Evolutionary conservation across 106 monocot species (phyloP), one percentile per base, ranked within the genome.

Genomic region (Acorus calamus): DNA sequence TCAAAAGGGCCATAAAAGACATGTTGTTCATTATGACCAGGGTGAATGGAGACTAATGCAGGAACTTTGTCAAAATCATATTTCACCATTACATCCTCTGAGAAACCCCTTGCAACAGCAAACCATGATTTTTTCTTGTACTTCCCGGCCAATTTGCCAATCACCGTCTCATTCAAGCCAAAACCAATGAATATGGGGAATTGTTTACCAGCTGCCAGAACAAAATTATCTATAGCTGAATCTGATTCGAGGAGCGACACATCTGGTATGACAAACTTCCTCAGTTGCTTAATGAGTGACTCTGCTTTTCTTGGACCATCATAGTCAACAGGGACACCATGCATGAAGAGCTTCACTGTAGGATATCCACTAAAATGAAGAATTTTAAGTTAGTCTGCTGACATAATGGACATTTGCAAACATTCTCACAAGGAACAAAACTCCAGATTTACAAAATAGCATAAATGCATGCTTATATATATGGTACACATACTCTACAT

Each of bases 1-100:
- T 96, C 96, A 88, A 85, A 91, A 56, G 96, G 96, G 41, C 96
- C 96, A 75, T 96, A 96, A 65, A 96, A 91, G 52, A 91, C 85
- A 77, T 69, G 87, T 74, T 79, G 82, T 62, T 96, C 91, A 43
- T 85, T 76, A 58, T 87, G 91, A 47, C 76, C 80, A 47, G 96
- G 91, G 71, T 91, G 87, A 70, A 83, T 63, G 9, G 84, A 65
- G 51, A 96, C 85, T 69, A 96, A 69, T 58, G 91, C 96, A 10
- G 96, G 91, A 60, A 79, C 84, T 68, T 96, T 91, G 66, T 96
- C 87, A 79, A 96, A 91, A 77, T 96, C 91, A 81, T 87, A 96
- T 12, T 62, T 56, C 61, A 88, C 61, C 96, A 96, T 96, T 51
- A 81, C 68, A 14, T 96, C 96, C 64, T 96, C 91, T 11, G 96